A percentile compares a stretch with the other conserved stretches of the same genome.
Conservation (phyloP, 2,329 filamentous ascomycete genomes). For the Fusarium sp. region DNA sequence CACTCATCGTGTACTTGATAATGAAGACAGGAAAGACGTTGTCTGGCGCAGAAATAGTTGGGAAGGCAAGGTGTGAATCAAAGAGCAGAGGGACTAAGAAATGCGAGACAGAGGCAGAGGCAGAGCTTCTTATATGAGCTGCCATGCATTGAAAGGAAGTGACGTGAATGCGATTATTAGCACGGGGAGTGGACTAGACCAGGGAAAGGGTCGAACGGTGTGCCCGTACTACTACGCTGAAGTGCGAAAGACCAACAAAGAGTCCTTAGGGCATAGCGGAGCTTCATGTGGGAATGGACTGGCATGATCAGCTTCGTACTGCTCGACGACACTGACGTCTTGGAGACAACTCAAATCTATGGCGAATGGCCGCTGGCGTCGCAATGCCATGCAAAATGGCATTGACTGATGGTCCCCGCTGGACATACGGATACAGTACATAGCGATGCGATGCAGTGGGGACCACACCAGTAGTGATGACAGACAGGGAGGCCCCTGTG, state of each 20-base stretch:
- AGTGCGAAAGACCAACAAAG: conserved; percentile 45
- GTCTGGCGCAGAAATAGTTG: conserved; percentile 9
- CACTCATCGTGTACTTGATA: conserved; percentile 47
- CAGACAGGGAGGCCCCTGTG: conserved; percentile 47
- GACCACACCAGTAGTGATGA: conserved; percentile 41
- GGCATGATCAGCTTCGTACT: conserved; percentile 48
- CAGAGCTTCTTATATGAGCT: conserved; percentile 44
- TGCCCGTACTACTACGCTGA: conserved; percentile 45
- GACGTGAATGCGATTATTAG: conserved; percentile 42
- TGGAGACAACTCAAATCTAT: conserved; percentile 45
- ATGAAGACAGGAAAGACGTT: conserved; percentile 13
- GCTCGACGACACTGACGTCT: conserved; percentile 46
- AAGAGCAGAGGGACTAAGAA: conserved; percentile 22
- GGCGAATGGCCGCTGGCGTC: conserved; percentile 47
- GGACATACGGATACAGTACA: conserved; percentile 42
- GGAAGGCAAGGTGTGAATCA: conserved; percentile 21
- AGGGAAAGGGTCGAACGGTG: conserved; percentile 47
- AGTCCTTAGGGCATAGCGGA: conserved; percentile 44
- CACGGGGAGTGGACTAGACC: conserved; percentile 38
- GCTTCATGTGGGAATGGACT: conserved; percentile 44
- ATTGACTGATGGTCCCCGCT: conserved; percentile 45
- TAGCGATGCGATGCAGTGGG: conserved; percentile 44
- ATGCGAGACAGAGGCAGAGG: conserved; percentile 34
- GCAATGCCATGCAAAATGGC: conserved; percentile 47
- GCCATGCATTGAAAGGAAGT: conserved; percentile 39